Evolutionary conservation across 176 grass and related monocot genomes (phyloP), one percentile per base, ranked within the genome.

Genomic region (Zoysia japonica): DNA sequence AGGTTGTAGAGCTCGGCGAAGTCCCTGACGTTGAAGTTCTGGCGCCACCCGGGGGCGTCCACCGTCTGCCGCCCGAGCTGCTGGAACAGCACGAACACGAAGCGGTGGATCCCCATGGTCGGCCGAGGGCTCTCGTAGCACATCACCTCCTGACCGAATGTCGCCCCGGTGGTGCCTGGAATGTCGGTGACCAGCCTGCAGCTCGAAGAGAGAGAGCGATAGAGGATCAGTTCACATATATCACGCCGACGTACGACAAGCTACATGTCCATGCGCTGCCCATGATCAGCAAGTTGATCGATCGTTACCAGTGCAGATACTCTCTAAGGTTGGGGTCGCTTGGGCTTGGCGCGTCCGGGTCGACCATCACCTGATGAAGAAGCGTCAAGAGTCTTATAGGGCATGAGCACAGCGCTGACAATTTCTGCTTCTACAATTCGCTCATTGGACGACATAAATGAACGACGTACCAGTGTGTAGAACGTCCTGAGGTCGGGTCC

Each of bases 331-430:
- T 71, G 1, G 93, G 88, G 12, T 97, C 88, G 71, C 90, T 97
- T 78, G 93, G 93, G 51, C 66, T 97, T 67, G 93, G 93, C 67
- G 93, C 77, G 78, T 97, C 93, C 20, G 93, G 93, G 80, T 97
- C 88, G 55, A 97, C 80, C 90, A 97, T 88, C 17, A 85, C 83
- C 93, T 97, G 63, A 28, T 28, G 40, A 14, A 65, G 2, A n/a
- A 46, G 41, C 1, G 6, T 2, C 28, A 28, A 14, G 1, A 9
- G 1, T 7, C 37, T 16, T 16, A 28, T 60, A 80, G 36, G 74
- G 11, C 28, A 28, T 28, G 42, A 13, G 19, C 75, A 69, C 43
- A 53, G 36, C 47, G 39, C 28, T 28, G 28, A 28, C 28, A 28
- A 28, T 28, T 28, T 28, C 28, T 28, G 28, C 28, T 28, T 28